Percentiles rank a stretch among this genome's conserved stretches.
phyloP scores from a whole-genome alignment of 169 alveolate species.

The Eimeria maxima region DNA sequence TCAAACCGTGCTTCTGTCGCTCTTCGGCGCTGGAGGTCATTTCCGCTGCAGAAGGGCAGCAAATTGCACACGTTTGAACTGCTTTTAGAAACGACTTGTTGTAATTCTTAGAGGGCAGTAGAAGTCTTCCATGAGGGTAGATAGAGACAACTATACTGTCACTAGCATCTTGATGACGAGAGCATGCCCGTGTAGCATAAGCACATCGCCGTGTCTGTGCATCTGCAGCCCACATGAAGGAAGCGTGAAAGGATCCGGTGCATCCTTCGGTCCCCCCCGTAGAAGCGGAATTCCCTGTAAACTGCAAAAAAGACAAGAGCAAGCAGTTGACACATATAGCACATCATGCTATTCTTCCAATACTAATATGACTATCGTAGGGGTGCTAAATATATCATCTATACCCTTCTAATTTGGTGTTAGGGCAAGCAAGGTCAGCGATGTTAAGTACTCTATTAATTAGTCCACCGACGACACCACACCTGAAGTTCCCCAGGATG shows the following conservation, averaged over 20 bases:
- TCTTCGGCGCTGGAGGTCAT: constrained; percentile 23
- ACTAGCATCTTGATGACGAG: neutral
- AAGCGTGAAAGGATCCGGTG: constrained; percentile 69
- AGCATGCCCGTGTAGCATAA: neutral
- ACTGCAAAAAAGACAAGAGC: neutral
- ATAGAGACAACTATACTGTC: neutral
- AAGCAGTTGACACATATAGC: neutral
- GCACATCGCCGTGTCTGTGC: neutral
- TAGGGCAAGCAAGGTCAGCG: neutral
- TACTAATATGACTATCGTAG: neutral
- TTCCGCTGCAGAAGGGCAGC: neutral
- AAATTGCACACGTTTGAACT: neutral
- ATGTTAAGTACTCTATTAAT: neutral
- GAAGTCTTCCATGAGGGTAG: neutral
- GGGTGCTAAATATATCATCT: neutral
- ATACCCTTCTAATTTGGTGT: neutral
- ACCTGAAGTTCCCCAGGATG: constrained; percentile 94
- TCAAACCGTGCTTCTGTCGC: constrained; percentile 9
- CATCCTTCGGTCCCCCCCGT: constrained; percentile 70
- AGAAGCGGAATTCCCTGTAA: constrained; percentile 77
- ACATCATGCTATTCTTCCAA: too few species aligned
- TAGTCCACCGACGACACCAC: neutral
- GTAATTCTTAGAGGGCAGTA: too few species aligned
- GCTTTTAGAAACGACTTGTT: neutral
- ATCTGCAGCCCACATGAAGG: constrained; percentile 16